Evolutionary conservation across 148 eudicot species (phyloP), one percentile per base, ranked within the genome.

Genomic region (Oxyria digyna): DNA sequence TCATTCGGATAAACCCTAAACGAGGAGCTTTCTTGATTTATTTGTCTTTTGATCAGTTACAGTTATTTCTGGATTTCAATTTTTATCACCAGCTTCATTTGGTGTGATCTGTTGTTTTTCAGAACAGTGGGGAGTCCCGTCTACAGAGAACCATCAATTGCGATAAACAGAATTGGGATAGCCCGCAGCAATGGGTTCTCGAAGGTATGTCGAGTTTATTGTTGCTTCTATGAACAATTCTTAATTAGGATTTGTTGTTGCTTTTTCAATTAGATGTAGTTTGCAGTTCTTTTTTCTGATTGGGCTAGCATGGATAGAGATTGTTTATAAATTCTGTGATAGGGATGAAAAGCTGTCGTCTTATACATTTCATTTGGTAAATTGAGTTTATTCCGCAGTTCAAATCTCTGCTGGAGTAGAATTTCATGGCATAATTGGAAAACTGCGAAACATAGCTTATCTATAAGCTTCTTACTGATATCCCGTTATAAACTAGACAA

Each of bases 171-270:
- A 69, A 38, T 62, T 18, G 41, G n/a, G 59, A 29, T 18, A 20
- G 12, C 26, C 37, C 27, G 33, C 32, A 62, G 52, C 77, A 37
- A 80, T 85, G 89, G 81, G 81, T 74, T 74, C 89, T 24, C 79
- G 86, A 77, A 85, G 89, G 89, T 82, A 68, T 20, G 78, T 55
- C 46, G 48, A 31, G 18, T 14, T 42, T 4, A 0, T 9, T 8
- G 15, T 29, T 45, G 62, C 23, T 6, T 57, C 55, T 35, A n/a
- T n/a, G 68, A 21, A 6, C 33, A 2, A 6, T 38, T 66, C 18
- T 67, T 11, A 18, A 20, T 27, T 27, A 2, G 4, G 7, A 27
- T 14, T 55, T 15, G 1, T 57, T 59, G 4, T 29, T 50, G 26
- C 13, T 7, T 45, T 20, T n/a, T 50, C 9, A 50, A 6, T 20